Base-by-base conservation (phyloP, 257 asterid genomes). In the Mitragyna speciosa region DNA sequence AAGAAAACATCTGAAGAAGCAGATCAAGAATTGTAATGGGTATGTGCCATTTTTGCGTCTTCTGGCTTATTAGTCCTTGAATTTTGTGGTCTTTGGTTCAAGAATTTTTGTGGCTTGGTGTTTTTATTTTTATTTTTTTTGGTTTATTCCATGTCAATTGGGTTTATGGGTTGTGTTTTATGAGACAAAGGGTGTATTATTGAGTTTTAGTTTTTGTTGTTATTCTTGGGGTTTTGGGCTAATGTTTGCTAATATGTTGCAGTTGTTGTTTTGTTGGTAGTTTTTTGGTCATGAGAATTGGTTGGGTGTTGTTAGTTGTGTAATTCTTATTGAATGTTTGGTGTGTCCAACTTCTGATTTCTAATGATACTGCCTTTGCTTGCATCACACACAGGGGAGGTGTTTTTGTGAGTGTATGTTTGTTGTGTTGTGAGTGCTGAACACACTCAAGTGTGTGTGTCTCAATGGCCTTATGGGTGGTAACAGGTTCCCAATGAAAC, bases 11-110 rank as follows among this genome's bases (percentile, higher is more conserved):
- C 48, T 70, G 85, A 65, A 84, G 85, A 65, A 85, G 77, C 82
- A 61, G 79, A 74, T 78, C 64, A 76, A 80, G 83, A 84, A 49
- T 84, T 84, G 82, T 45, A 72, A 87, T 88, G 90, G 96, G 92
- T 89, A 83, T 73, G 91, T 79, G 70, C 71, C 79, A 75, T 41
- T 66, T 74, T 72, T 69, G 12, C 2, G 6, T 6, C 28, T 77
- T 77, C 49, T 22, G 24, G 80, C 54, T 61, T 45, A 10, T 64
- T 31, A 49, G 20, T 20, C 31, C 45, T 78, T 54, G 12, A 43
- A 61, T 41, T 39, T 64, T 54, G 70, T 51, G 67, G 59, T n/a
- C 24, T 36, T 22, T 26, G 22, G 73, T 65, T 73, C 71, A 36
- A 16, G 80, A 75, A 45, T 52, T 45, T 81, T 36, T 33, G 36